phyloP scores from a whole-genome alignment of 768 basidiomycete species.

The Psilocybe tampanensis region DNA sequence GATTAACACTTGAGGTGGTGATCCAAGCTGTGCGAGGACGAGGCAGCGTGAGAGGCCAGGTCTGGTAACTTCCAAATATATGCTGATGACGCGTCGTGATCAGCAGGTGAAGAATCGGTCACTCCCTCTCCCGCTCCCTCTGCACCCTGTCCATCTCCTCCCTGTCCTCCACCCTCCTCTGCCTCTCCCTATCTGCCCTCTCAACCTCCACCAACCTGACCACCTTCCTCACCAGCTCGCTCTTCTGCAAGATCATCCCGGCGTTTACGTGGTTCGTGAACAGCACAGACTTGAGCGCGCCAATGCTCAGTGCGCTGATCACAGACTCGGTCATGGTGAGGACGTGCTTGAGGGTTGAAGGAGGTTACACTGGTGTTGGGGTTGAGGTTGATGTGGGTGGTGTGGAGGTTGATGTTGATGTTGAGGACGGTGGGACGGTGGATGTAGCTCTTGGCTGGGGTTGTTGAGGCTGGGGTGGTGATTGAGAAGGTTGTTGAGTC shows the following conservation, averaged over 20 bases:
- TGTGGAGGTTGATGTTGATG: no score
- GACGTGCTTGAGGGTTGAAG: slow-evolving; percentile 70
- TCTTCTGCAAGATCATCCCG: slow-evolving; percentile 82
- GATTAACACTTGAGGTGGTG: no score
- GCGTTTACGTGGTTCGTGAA: slow-evolving; percentile 84
- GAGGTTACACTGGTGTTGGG: no score
- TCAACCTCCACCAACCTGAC: slow-evolving; percentile 65
- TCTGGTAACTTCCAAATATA: no score
- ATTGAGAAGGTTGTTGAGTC: slow-evolving; percentile 19
- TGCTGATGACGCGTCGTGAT: no score
- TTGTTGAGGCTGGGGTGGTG: slow-evolving; percentile 23
- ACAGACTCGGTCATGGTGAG: slow-evolving; percentile 59
- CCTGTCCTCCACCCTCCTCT: slow-evolving; percentile 44
- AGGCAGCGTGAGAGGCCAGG: no score
- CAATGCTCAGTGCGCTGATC: slow-evolving; percentile 65
- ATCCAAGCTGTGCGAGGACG: no score
- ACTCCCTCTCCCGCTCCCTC: slow-evolving; percentile 38
- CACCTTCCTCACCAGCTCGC: slow-evolving; percentile 78
- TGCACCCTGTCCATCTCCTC: slow-evolving; percentile 46
- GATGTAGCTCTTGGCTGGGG: slow-evolving; percentile 49
- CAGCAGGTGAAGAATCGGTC: no score
- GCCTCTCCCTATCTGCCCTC: slow-evolving; percentile 51
- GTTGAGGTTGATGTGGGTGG: no score
- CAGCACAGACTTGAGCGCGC: slow-evolving; percentile 75
- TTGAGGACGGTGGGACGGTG: no score